Evolutionary conservation across 768 basidiomycete genomes (phyloP).

Genomic region (Podaxis sp.): DNA sequence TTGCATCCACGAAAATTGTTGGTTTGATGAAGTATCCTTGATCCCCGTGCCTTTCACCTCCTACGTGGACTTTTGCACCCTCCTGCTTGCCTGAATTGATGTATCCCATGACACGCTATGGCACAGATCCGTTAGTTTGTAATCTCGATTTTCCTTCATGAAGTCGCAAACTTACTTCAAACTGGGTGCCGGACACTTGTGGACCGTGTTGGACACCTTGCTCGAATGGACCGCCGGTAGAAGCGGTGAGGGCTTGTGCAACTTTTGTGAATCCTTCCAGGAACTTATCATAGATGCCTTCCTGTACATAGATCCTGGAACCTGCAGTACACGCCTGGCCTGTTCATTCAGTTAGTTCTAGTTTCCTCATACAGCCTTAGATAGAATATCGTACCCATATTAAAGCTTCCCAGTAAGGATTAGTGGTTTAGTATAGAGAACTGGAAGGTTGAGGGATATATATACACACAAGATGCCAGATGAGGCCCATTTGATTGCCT

Average conservation of each 20-base stretch:
- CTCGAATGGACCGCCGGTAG: constrained; percentile 67
- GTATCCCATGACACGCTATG: constrained; percentile 71
- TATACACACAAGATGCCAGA: constrained; percentile 57
- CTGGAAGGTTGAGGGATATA: not conserved
- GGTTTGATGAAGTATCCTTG: constrained; percentile 68
- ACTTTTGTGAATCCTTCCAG: constrained; percentile 50
- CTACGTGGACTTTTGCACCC: constrained; percentile 66
- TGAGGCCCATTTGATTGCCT: constrained; percentile 34
- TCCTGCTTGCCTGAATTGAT: constrained; percentile 72
- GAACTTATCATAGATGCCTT: constrained; percentile 77
- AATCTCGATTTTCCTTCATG: not conserved
- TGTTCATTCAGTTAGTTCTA: not conserved
- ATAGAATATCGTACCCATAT: constrained; percentile 24
- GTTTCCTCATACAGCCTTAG: not conserved
- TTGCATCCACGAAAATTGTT: constrained; percentile 71
- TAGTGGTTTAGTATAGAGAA: not conserved
- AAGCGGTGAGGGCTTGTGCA: constrained; percentile 43
- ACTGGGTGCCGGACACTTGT: constrained; percentile 68
- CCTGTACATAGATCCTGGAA: constrained; percentile 81
- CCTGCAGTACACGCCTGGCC: constrained; percentile 80
- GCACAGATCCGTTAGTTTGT: not conserved
- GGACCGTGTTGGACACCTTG: constrained; percentile 62
- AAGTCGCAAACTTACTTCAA: constrained; percentile 39
- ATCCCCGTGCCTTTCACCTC: constrained; percentile 56
- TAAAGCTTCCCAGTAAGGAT: constrained; percentile 17